Percentiles rank a stretch among this genome's conserved stretches.
These are phyloP conservation scores for Penicillium ochrochloron DNA, from an alignment of 495 filamentous ascomycete species.

Conservation along the genomic window DNA sequence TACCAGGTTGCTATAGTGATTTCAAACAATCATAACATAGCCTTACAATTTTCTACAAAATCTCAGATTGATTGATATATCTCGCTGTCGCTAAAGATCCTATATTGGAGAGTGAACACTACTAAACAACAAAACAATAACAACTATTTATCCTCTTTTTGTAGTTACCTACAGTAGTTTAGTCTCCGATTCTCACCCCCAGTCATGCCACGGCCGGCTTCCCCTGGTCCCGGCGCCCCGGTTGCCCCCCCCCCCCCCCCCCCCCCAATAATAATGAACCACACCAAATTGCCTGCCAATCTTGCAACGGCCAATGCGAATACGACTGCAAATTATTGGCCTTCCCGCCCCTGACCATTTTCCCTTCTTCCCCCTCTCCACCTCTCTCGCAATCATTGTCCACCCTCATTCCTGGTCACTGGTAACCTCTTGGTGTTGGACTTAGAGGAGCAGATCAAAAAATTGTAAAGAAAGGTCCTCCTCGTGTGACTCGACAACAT, in stretches of 20 bases:
- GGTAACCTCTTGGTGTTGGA: slow-evolving; percentile 10
- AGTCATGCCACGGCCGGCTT: slow-evolving; percentile 8
- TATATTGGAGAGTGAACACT: too few relatives aligned
- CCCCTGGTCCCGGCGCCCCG: background rate
- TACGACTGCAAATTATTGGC: slow-evolving; percentile 25
- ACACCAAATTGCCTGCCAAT: background rate
- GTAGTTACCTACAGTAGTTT: too few relatives aligned
- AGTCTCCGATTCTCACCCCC: too few relatives aligned
- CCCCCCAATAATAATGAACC: background rate
- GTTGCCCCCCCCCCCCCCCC: background rate
- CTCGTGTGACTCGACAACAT: slow-evolving; percentile 31
- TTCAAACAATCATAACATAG: background rate
- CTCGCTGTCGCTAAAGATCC: too few relatives aligned
- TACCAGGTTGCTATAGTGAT: background rate
- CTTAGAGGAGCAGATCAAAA: slow-evolving; percentile 2
- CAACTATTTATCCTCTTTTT: too few relatives aligned
- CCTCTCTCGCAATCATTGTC: slow-evolving; percentile 15
- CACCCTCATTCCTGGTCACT: slow-evolving; percentile 2
- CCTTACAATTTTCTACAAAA: too few relatives aligned
- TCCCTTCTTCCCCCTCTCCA: slow-evolving; percentile 26
- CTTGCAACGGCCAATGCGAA: slow-evolving; percentile 9
- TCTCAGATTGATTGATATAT: too few relatives aligned
- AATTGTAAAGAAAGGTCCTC: slow-evolving; percentile 17
- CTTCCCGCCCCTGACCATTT: slow-evolving; percentile 36
- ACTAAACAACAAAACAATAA: too few relatives aligned